Conservation (phyloP, 148 eudicot species). For the Spergularia marina region DNA sequence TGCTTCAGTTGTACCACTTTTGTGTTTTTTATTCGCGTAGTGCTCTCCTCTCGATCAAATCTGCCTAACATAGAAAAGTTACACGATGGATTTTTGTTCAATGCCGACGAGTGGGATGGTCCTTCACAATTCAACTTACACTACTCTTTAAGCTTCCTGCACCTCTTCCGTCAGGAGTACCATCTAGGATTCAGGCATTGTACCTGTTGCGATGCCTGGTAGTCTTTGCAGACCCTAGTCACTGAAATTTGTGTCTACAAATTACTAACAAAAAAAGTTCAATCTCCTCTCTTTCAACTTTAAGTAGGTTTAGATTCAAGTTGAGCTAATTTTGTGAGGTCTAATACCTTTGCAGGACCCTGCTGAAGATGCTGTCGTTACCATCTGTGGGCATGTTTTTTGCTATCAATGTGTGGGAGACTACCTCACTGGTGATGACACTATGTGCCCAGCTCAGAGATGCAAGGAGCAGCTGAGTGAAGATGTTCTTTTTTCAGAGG, state of each 20-base stretch:
- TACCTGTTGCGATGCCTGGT: not conserved
- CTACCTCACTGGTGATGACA: conserved; percentile 72
- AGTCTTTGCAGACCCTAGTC: not conserved
- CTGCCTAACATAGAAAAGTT: not conserved
- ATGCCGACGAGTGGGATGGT: not conserved
- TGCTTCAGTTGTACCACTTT: not conserved
- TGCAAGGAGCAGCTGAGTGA: conserved; percentile 81
- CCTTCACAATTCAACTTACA: not conserved
- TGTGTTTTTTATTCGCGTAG: not conserved
- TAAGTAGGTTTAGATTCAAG: not conserved
- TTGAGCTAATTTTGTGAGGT: conserved; percentile 16
- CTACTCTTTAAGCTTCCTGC: not conserved
- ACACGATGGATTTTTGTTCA: not conserved
- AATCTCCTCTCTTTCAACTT: not conserved
- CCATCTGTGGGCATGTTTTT: conserved; percentile 89
- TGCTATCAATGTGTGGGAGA: conserved; percentile 94
- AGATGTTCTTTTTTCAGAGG: conserved; percentile 68
- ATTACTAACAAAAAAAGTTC: not conserved
- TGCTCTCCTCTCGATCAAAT: not conserved
- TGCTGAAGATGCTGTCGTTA: conserved; percentile 89
- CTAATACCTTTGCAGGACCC: conserved; percentile 63
- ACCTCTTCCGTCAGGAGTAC: not conserved
- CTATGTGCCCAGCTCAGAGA: conserved; percentile 66
- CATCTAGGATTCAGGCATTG: not conserved
- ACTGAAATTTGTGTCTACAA: not conserved